A percentile compares a stretch with the other conserved stretches of the same genome.
Conservation (phyloP, 768 basidiomycete species). For the Steccherinum ochraceum region DNA sequence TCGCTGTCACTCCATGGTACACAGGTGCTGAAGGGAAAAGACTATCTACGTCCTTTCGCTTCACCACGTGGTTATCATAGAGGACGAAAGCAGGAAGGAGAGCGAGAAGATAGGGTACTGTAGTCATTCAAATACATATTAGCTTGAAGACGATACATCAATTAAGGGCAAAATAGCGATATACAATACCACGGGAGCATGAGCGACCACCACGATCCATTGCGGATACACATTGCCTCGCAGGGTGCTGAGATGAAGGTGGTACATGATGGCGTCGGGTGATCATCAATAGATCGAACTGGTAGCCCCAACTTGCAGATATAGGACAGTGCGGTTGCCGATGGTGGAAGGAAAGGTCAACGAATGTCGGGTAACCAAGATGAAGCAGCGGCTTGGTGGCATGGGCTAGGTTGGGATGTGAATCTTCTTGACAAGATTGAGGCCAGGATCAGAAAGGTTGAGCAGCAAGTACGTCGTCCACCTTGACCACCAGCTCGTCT, state of each 20-base stretch:
- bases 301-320: background rate
- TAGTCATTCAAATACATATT: background rate
- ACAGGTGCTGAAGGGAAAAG: background rate
- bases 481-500: slow-evolving; percentile 44
- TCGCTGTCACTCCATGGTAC: background rate
- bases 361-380: background rate
- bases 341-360: background rate
- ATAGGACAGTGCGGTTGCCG: background rate
- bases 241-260: too few relatives aligned
- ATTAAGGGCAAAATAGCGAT: background rate
- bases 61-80: background rate
- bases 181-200: too few relatives aligned
- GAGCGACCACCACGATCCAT: too few relatives aligned
- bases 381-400: background rate
- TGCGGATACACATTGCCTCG: too few relatives aligned
- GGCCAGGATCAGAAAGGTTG: slow-evolving; percentile 42
- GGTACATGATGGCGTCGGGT: too few relatives aligned
- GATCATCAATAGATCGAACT: too few relatives aligned
- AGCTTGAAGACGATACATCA: background rate
- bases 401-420: background rate
- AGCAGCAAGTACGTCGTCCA: slow-evolving; percentile 46
- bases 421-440: too few relatives aligned
- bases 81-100: background rate
- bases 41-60: background rate
- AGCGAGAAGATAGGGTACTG: background rate